phyloP scores from a whole-genome alignment of 2,329 filamentous ascomycete species.

The Diaporthe ilicicola region DNA sequence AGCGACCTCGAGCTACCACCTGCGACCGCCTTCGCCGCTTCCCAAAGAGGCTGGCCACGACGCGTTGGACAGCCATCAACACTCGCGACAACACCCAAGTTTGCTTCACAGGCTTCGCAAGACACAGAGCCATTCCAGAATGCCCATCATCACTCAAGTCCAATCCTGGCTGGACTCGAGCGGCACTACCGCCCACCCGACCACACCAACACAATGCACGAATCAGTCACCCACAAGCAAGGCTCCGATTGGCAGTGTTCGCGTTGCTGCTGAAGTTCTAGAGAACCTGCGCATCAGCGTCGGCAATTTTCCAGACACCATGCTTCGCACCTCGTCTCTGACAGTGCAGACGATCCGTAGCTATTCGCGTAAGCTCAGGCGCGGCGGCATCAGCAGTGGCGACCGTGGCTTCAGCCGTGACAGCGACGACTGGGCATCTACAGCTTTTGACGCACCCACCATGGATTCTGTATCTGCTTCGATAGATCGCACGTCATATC shows the following conservation, averaged over 20 bases:
- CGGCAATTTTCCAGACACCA: conserved; percentile 66
- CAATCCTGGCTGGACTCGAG: conserved; percentile 34
- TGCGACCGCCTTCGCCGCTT: conserved; percentile 21
- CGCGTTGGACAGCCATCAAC: neutral
- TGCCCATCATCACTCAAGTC: conserved; percentile 27
- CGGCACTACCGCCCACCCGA: neutral
- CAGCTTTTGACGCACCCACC: conserved; percentile 12
- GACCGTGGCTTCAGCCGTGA: conserved; percentile 26
- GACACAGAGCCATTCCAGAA: conserved; percentile 23
- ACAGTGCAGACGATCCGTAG: conserved; percentile 66
- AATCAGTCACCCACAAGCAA: conserved; percentile 10
- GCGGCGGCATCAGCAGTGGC: conserved; percentile 36
- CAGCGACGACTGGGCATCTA: conserved; percentile 34
- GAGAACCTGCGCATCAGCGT: conserved; percentile 64
- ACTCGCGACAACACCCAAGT: conserved; percentile 1
- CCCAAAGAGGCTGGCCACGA: neutral
- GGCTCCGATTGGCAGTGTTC: conserved; percentile 47
- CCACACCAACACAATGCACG: neutral
- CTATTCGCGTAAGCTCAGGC: conserved; percentile 62
- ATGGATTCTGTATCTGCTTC: neutral
- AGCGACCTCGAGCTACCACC: conserved; percentile 3
- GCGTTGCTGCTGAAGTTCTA: conserved; percentile 60
- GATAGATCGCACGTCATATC: conserved; percentile 18
- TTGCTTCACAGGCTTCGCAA: conserved; percentile 26
- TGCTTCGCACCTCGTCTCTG: conserved; percentile 63